Base-by-base conservation (phyloP, 2,329 filamentous ascomycete genomes). In the Phaeophleospora eucalypticola region DNA sequence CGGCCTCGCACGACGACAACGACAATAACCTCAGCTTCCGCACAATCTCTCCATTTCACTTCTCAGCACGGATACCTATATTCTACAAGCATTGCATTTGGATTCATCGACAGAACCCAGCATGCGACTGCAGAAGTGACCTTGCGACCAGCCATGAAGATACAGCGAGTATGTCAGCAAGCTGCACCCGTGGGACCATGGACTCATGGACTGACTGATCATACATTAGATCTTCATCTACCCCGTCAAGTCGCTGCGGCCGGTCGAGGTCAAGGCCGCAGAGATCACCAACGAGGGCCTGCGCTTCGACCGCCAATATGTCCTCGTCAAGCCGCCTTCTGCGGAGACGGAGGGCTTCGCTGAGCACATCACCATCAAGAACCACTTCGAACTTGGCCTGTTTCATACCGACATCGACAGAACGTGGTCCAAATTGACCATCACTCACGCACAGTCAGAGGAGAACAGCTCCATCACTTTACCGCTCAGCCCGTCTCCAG, bases 281-380 rank as follows among this genome's bases (percentile, higher is more conserved):
- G 62, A 65, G 46, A 64, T 65, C 49, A 65, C 62, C 4, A 65
- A 65, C 37, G 62, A 65, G 53, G 62, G 62, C 1, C 51, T 65
- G 9, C 58, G 62, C 8, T 65, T 65, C 46, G 62, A 65, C 39
- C 53, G 62, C 4, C 62, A 65, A 50, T 65, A 65, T 59, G 59
- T 65, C 24, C 53, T 65, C 18, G 62, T 59, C 44, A 64, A 64
- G 48, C 61, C 59, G 4, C 62, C 62, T 8, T 60, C 55, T 18
- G 51, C 50, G 21, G 49, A 54, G 46, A 59, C 58, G 18, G 51
- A 58, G 32, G 60, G 60, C 9, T 52, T 64, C 9, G 61, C 61
- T 7, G 61, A 65, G 44, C 62, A 65, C 46, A 64, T 65, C 40
- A 64, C 62, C 9, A 65, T 65, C 56, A 65, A 65, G 50, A 62